phyloP scores from a whole-genome alignment of 2,329 filamentous ascomycete genomes.

The Penicillium sp. region DNA sequence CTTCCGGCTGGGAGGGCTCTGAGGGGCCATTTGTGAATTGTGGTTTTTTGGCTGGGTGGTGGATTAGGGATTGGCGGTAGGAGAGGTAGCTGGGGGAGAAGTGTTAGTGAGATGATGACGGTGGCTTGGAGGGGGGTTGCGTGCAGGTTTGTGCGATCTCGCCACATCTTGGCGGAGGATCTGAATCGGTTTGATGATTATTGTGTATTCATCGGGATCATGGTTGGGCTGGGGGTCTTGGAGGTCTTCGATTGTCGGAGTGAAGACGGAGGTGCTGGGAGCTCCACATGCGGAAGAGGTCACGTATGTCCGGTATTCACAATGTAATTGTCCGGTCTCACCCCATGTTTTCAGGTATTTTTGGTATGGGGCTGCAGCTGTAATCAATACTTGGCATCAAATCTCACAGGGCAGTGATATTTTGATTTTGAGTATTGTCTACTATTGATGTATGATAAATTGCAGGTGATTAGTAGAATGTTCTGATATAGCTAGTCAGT shows the following conservation, averaged over 20 bases:
- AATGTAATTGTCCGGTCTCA: slow-evolving; percentile 1
- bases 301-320: slow-evolving; percentile 8
- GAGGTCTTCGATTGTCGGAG: neutral
- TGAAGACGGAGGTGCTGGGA: slow-evolving; percentile 5
- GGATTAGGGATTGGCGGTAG: slow-evolving; percentile 97
- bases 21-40: slow-evolving; percentile 67
- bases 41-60: slow-evolving; percentile 85
- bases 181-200: slow-evolving; percentile 20
- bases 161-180: slow-evolving; percentile 74
- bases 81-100: slow-evolving; percentile 76
- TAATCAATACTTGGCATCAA: neutral
- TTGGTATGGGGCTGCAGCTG: neutral
- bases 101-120: slow-evolving; percentile 15
- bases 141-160: slow-evolving; percentile 98
- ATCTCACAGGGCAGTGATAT: neutral
- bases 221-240: slow-evolving; percentile 8
- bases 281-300: slow-evolving; percentile 11
- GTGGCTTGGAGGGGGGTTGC: slow-evolving; percentile 26
- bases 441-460: too few relatives aligned
- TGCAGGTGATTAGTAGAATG: too few relatives aligned
- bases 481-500: too few relatives aligned
- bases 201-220: slow-evolving; percentile 13
- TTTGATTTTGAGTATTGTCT: too few relatives aligned
- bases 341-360: slow-evolving; percentile 3
- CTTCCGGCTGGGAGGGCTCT: slow-evolving; percentile 63